Evolutionary conservation across 2,329 filamentous ascomycete species (phyloP).

Genomic region (Stagonosporopsis chrysanthemi): DNA sequence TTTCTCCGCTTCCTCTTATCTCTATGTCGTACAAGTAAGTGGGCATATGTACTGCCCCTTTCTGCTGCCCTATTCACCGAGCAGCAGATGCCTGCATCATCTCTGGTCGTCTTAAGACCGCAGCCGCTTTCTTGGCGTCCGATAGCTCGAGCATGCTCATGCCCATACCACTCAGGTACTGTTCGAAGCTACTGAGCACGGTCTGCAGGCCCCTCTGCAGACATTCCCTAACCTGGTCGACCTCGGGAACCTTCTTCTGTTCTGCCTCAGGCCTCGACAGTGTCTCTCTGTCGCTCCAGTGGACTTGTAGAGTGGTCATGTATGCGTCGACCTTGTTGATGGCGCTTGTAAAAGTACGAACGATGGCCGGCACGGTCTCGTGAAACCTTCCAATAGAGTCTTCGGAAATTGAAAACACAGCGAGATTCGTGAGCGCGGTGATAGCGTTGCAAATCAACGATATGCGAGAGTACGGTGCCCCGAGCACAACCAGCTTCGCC

Average conservation of each 20-base stretch:
- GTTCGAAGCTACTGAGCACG: constrained; percentile 75
- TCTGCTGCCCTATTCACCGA: not conserved
- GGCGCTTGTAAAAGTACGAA: constrained; percentile 74
- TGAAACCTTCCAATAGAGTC: constrained; percentile 89
- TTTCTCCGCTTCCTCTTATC: not conserved
- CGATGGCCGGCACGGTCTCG: constrained; percentile 75
- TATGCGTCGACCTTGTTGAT: constrained; percentile 75
- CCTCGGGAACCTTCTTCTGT: constrained; percentile 62
- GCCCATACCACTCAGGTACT: constrained; percentile 74
- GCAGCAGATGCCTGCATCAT: constrained; percentile 29
- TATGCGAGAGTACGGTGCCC: constrained; percentile 72
- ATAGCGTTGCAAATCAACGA: constrained; percentile 59
- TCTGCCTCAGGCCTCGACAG: constrained; percentile 53
- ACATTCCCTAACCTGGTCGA: constrained; percentile 72
- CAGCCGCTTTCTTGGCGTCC: constrained; percentile 56
- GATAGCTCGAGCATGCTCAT: constrained; percentile 75
- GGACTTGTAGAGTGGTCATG: constrained; percentile 64
- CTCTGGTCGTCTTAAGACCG: constrained; percentile 28
- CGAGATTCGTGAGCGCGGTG: constrained; percentile 72
- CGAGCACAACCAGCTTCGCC: constrained; percentile 73
- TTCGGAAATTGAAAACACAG: constrained; percentile 77
- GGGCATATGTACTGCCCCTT: not conserved
- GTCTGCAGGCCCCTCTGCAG: constrained; percentile 71
- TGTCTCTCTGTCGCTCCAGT: constrained; percentile 80
- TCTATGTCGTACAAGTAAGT: not conserved